phyloP scores from a whole-genome alignment of 257 asterid genomes.

The Ilex aquifolium region DNA sequence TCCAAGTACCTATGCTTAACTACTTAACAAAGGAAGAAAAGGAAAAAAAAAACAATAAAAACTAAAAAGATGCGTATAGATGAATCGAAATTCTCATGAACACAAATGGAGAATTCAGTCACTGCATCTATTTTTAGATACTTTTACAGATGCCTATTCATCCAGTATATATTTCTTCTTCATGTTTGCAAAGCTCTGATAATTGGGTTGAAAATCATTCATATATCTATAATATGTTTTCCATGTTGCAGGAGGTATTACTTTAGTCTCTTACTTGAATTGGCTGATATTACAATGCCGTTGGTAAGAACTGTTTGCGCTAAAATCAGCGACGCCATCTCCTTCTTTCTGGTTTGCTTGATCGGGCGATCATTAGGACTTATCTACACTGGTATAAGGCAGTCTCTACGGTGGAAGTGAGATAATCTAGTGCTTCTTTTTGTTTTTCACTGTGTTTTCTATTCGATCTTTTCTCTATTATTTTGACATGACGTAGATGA shows the following conservation, averaged over 20 bases:
- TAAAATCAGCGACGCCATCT: conserved; percentile 73
- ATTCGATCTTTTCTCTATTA: too few species aligned
- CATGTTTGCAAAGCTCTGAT: background rate
- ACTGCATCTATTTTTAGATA: too few species aligned
- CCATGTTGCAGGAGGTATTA: conserved; percentile 66
- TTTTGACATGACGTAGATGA: too few species aligned
- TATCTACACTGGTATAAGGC: conserved; percentile 86
- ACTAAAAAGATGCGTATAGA: background rate
- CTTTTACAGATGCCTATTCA: background rate
- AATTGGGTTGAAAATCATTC: background rate
- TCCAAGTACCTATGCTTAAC: background rate
- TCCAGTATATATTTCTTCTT: background rate
- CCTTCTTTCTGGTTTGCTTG: conserved; percentile 80
- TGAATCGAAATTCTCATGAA: background rate
- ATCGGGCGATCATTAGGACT: conserved; percentile 94
- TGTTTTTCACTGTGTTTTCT: too few species aligned
- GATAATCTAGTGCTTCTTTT: conserved; percentile 3
- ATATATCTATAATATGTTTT: background rate
- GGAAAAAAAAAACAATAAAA: background rate
- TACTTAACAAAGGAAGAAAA: background rate
- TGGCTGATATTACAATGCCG: conserved; percentile 73
- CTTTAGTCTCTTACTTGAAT: conserved; percentile 81
- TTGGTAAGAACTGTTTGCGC: conserved; percentile 49
- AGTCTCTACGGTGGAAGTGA: conserved; percentile 77
- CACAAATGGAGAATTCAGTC: background rate